These are phyloP conservation scores for Candida khao-thaluensis DNA, from an alignment of 805 yeast genomes.

Conservation along the genomic window DNA sequence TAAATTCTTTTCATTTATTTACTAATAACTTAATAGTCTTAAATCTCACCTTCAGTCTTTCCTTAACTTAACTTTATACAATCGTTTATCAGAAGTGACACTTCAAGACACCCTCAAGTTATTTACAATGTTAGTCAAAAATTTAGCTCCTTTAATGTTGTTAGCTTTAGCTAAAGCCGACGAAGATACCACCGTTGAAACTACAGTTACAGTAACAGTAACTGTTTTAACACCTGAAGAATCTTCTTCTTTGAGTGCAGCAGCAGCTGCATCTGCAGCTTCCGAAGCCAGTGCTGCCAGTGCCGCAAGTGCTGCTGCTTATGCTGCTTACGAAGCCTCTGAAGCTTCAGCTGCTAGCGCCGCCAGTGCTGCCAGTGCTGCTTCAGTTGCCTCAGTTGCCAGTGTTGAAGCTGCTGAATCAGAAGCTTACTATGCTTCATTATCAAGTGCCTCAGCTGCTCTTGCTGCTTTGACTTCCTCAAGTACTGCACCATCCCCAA, in stretches of 20 bases:
- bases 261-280: slow-evolving; percentile 18
- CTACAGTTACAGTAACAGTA: slow-evolving; percentile 47
- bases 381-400: slow-evolving; percentile 14
- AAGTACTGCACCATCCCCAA: slow-evolving; percentile 10
- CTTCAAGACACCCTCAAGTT: background rate
- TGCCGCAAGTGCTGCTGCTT: slow-evolving; percentile 8
- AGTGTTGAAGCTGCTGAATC: slow-evolving; percentile 4
- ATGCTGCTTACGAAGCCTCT: slow-evolving; percentile 10
- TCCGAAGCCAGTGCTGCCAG: slow-evolving; percentile 17
- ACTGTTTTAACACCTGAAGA: slow-evolving; percentile 49
- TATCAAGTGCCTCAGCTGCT: slow-evolving; percentile 11
- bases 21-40: slow-evolving; percentile 5
- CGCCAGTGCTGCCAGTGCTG: background rate
- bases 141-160: slow-evolving; percentile 15
- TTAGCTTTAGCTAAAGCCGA: slow-evolving; percentile 20
- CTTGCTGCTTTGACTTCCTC: slow-evolving; percentile 13
- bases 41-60: slow-evolving; percentile 8
- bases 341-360: slow-evolving; percentile 12
- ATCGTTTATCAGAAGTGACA: slow-evolving; percentile 1
- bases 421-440: slow-evolving; percentile 11
- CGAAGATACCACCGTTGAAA: slow-evolving; percentile 38
- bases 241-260: slow-evolving; percentile 30
- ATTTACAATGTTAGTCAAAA: slow-evolving; percentile 17
- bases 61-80: slow-evolving; percentile 4
- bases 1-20: slow-evolving; percentile 20